Evolutionary conservation across 2,329 filamentous ascomycete species (phyloP), one percentile per base, ranked within the genome.

Genomic region (Aaosphaeria pasadenensis): DNA sequence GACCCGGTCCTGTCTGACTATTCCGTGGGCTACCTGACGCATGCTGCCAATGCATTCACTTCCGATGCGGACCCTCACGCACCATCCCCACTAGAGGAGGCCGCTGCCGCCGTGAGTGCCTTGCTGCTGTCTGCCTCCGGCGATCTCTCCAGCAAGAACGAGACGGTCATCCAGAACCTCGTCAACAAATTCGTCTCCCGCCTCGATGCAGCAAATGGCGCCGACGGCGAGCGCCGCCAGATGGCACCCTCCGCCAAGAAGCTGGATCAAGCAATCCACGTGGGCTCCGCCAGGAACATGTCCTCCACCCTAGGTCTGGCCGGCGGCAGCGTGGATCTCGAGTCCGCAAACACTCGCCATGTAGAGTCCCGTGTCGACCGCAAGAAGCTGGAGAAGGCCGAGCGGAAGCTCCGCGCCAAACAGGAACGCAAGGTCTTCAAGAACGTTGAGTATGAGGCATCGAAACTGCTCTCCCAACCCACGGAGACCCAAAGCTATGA

Each of bases 361-460:
- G 89, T 99, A 49, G 94, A 99, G 76, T 97, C 92, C 62, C 90
- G 92, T 69, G 94, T 99, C 52, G 94, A 99, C 74, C 86, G 87
- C 68, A 99, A 97, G 86, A 99, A 99, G 80, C 85, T 99, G 17
- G 94, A 99, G 73, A 99, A 99, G 77, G 94, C 94, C 1, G 94
- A 99, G 75, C 83, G 89, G 57, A 99, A 99, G 78, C 94, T 99
- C 67, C 89, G 91, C 43, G 91, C 91, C 63, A 99, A 99, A 78
- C 94, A 97, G 77, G 94, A 91, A 76, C 95, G 95, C 79, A 99
- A 99, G 78, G 84, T 86, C 33, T 96, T 94, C 86, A 97, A 97
- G 81, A 96, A 87, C 47, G 94, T 99, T 59, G 89, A 96, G 73
- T 99, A 99, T 71, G 94, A 99, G 75, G 89, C 94, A 0, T 97